Base-by-base conservation (phyloP, 495 filamentous ascomycete species). In the Neurospora africana region DNA sequence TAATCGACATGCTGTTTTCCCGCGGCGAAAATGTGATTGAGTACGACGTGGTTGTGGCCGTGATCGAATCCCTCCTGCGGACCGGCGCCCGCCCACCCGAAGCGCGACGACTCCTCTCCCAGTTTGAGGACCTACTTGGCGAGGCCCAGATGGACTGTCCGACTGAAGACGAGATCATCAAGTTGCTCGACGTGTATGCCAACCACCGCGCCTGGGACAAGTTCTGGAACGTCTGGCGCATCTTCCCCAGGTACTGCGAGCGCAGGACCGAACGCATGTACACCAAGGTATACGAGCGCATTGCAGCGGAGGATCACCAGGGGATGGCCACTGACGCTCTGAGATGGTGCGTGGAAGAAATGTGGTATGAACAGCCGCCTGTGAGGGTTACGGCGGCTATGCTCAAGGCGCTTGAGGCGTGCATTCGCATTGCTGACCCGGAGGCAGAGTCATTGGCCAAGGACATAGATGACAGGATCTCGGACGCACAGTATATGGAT, bases 141-240 rank as follows among this genome's bases (percentile, higher is more conserved):
- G 73, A 76, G 19, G 70, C 53, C 43, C 72, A 83, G 38, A 69
- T 87, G 19, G 79, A 82, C n/a, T 87, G 85, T 70, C 82, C 87
- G 36, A 78, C 83, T 9, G 82, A 84, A 15, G 75, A 86, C 15
- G 79, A 83, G 2, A 81, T 87, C 30, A 76, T 83, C 36, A 80
- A 83, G 41, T 84, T 91, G 10, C 77, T 90, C 71, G 74, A 79
- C 1, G 72, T 83, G 39, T 84, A 82, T 75, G 80, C 77, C 27
- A 75, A 70, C 76, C 72, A 74, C 37, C 75, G 79, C 3, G 76
- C 87, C 69, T 91, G 88, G 83, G 76, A 83, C 15, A 79, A 78
- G 5, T 88, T 93, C 73, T 91, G 87, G 89, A 82, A 86, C 11
- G 74, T 85, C 41, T 93, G 90, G 88, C 83, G 85, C 69, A 82